Conservation (phyloP, 2,329 filamentous ascomycete genomes). For the Phyllosticta paracitricarpa region DNA sequence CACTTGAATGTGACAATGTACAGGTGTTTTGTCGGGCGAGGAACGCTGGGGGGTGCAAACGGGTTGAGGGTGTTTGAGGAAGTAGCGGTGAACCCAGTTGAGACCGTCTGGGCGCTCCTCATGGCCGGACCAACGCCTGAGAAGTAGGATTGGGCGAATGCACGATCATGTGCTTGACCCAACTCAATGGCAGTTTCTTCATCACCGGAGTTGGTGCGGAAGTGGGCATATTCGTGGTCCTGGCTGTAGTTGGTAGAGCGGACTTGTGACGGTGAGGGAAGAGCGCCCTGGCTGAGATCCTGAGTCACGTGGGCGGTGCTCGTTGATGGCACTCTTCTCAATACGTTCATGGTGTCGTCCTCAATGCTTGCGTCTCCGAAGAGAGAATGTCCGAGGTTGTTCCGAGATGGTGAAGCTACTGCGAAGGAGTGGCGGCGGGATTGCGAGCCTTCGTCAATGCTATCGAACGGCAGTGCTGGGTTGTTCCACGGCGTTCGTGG, state of each 20-base stretch:
- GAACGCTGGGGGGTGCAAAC: constrained; percentile 23
- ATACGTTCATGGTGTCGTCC: neutral
- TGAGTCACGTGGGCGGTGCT: neutral
- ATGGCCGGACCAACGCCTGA: constrained; percentile 25
- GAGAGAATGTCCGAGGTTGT: constrained; percentile 19
- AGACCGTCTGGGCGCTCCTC: constrained; percentile 25
- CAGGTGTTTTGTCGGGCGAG: constrained; percentile 35
- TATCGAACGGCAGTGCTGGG: constrained; percentile 47
- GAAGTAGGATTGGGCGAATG: constrained; percentile 25
- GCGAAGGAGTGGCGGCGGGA: constrained; percentile 72
- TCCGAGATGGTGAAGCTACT: constrained; percentile 14
- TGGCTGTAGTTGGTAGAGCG: neutral
- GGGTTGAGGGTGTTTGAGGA: constrained; percentile 17
- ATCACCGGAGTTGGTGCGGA: constrained; percentile 7
- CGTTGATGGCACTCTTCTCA: neutral
- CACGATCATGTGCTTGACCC: constrained; percentile 8
- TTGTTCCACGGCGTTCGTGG: constrained; percentile 54
- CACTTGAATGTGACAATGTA: constrained; percentile 97
- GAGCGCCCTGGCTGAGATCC: neutral
- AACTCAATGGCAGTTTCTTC: constrained; percentile 10
- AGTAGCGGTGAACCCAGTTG: constrained; percentile 16
- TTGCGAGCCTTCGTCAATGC: constrained; percentile 51
- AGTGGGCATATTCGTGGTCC: constrained; percentile 8
- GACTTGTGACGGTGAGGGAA: constrained; percentile 4
- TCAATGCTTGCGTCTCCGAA: constrained; percentile 13